These are phyloP conservation scores for Trichoderma asperellum DNA, from an alignment of 2,329 filamentous ascomycete genomes.

Conservation along the genomic window DNA sequence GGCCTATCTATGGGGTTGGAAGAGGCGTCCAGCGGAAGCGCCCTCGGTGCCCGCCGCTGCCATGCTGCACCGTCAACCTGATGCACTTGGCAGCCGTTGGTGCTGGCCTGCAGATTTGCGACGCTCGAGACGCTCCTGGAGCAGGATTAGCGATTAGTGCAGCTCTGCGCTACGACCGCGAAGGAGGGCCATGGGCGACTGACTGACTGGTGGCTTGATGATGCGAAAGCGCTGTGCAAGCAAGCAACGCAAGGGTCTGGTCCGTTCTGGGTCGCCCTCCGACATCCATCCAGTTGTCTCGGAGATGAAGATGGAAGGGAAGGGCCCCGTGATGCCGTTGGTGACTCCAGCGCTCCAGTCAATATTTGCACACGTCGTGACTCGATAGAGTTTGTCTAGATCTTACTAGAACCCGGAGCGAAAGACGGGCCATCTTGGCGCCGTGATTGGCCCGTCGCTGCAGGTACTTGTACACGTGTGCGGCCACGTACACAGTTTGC, in stretches of 20 bases:
- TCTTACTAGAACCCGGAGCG: conserved; percentile 21
- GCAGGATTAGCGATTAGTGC: conserved; percentile 21
- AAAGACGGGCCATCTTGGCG: conserved; percentile 8
- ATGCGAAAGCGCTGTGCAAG: background rate
- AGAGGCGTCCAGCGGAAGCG: conserved; percentile 32
- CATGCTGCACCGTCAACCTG: conserved; percentile 28
- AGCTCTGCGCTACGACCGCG: conserved; percentile 8
- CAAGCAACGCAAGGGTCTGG: background rate
- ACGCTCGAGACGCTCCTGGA: conserved; percentile 1
- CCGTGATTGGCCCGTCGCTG: conserved; percentile 12
- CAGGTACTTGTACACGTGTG: conserved; percentile 18
- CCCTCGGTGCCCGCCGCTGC: conserved; percentile 18
- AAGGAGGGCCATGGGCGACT: background rate
- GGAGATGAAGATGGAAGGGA: conserved; percentile 4
- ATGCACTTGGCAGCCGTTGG: conserved; percentile 20
- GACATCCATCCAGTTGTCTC: background rate
- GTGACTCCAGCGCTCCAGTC: background rate
- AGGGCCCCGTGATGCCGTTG: conserved; percentile 12
- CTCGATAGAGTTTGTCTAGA: conserved; percentile 28
- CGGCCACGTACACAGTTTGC: conserved; percentile 24
- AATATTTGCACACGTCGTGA: conserved; percentile 19
- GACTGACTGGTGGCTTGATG: conserved; percentile 9
- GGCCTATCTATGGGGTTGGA: conserved; percentile 16
- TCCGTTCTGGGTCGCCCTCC: background rate
- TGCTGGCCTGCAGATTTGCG: conserved; percentile 25